Percentiles rank a stretch among this genome's conserved stretches.
Conservation (phyloP, 2,329 filamentous ascomycete species). For the Pyrenophora graminea region DNA sequence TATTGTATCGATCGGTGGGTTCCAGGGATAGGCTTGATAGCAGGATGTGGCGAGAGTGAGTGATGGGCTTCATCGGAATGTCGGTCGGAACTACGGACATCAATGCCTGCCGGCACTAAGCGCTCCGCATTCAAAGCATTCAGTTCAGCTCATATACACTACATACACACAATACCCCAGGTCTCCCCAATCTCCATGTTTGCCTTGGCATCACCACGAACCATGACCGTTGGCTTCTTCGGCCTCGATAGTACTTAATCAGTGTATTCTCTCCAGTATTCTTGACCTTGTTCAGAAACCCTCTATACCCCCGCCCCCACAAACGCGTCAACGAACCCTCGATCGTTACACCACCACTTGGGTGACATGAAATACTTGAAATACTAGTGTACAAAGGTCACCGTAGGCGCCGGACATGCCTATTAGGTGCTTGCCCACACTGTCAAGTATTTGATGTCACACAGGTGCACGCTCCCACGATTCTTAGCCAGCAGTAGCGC, state of each 20-base stretch:
- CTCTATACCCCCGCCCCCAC: neutral
- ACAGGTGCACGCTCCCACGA: no score
- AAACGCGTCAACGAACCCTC: neutral
- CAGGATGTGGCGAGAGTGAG: neutral
- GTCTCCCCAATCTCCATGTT: neutral
- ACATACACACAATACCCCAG: neutral
- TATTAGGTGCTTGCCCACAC: no score
- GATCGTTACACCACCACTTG: neutral
- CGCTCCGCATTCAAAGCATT: constrained; percentile 7
- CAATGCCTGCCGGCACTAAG: constrained; percentile 21
- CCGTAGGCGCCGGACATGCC: no score
- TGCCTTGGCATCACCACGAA: neutral
- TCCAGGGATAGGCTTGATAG: neutral
- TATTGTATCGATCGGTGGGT: neutral
- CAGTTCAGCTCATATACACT: no score
- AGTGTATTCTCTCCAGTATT: neutral
- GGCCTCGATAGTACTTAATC: neutral
- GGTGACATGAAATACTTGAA: no score
- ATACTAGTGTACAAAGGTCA: no score
- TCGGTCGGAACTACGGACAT: constrained; percentile 10
- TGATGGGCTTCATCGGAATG: constrained; percentile 12
- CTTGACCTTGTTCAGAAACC: neutral
- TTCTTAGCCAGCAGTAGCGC: no score
- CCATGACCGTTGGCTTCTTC: neutral
- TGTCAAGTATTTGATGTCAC: no score